A percentile compares a stretch with the other conserved stretches of the same genome.
phyloP scores from a whole-genome alignment of 768 basidiomycete species.

The Suillus cothurnatus region DNA sequence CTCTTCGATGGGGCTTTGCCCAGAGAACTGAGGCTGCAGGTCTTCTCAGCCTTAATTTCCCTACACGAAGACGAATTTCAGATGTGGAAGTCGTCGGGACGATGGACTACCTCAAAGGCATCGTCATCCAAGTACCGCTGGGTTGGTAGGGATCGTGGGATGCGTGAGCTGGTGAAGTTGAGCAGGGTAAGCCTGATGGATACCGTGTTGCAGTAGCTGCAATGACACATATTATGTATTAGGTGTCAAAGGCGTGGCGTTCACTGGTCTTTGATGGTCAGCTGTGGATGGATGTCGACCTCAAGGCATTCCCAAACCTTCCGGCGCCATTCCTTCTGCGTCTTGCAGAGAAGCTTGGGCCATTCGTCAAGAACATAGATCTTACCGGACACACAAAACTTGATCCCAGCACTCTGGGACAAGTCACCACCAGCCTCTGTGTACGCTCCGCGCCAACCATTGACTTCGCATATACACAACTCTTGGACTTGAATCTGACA shows the following conservation, averaged over 20 bases:
- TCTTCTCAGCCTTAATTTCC: conserved; percentile 57
- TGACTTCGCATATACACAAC: conserved; percentile 55
- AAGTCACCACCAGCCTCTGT: conserved; percentile 57
- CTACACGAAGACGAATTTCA: conserved; percentile 63
- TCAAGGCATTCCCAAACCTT: conserved; percentile 62
- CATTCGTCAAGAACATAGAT: conserved; percentile 65
- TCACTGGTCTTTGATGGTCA: conserved; percentile 81
- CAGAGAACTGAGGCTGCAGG: conserved; percentile 64
- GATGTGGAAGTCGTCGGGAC: conserved; percentile 42
- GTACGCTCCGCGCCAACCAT: conserved; percentile 35
- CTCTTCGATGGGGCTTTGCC: conserved; percentile 75
- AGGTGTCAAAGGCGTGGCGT: conserved; percentile 84
- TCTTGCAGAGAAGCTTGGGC: conserved; percentile 56
- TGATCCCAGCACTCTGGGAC: conserved; percentile 48
- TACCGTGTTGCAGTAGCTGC: not conserved
- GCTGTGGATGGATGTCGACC: conserved; percentile 72
- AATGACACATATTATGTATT: conserved; percentile 20
- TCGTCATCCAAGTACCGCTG: conserved; percentile 64
- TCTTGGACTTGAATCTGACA: conserved; percentile 69
- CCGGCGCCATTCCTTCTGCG: conserved; percentile 52
- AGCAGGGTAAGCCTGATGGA: conserved; percentile 61
- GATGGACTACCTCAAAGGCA: conserved; percentile 66
- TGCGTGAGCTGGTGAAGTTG: conserved; percentile 77
- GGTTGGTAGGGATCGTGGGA: conserved; percentile 74
- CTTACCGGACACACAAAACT: conserved; percentile 62